A percentile compares a stretch with the other conserved stretches of the same genome.
Conservation (phyloP, 345 rosid genomes). For the Brassica rapa region DNA sequence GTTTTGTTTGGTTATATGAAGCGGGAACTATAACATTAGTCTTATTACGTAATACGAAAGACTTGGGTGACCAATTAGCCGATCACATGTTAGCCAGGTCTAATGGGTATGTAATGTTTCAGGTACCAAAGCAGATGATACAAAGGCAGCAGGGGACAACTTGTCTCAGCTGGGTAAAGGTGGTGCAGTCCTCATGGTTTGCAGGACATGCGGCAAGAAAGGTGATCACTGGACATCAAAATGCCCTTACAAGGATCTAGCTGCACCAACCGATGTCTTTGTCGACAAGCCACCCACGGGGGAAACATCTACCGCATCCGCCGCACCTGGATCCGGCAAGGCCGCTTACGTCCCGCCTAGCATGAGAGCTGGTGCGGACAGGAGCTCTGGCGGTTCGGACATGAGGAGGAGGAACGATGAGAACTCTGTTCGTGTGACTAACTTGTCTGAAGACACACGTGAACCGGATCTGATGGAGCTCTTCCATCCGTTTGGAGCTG, state of each 20-base stretch:
- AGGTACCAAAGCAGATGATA: slow-evolving; percentile 77
- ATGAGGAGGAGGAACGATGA: slow-evolving; percentile 92
- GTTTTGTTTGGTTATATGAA: neutral
- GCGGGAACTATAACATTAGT: too few species aligned
- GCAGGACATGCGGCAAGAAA: slow-evolving; percentile 85
- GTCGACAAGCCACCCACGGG: slow-evolving; percentile 62
- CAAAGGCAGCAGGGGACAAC: slow-evolving; percentile 56
- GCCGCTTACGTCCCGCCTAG: slow-evolving; percentile 80
- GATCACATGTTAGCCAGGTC: slow-evolving; percentile 25
- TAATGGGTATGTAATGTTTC: slow-evolving; percentile 5
- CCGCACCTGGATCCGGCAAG: slow-evolving; percentile 55
- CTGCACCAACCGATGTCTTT: slow-evolving; percentile 53
- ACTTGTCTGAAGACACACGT: slow-evolving; percentile 85
- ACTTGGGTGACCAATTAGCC: slow-evolving; percentile 41
- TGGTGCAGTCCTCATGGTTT: slow-evolving; percentile 88
- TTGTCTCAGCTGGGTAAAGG: slow-evolving; percentile 68
- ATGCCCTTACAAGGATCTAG: slow-evolving; percentile 91
- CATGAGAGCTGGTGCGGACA: slow-evolving; percentile 75
- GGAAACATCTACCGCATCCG: slow-evolving; percentile 45
- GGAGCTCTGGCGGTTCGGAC: slow-evolving; percentile 60
- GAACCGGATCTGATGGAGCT: slow-evolving; percentile 83
- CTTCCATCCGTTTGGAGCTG: slow-evolving; percentile 80
- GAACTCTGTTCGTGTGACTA: slow-evolving; percentile 86
- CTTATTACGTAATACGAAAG: neutral
- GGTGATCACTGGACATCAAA: slow-evolving; percentile 94